Percentiles rank a stretch among this genome's conserved stretches.
Conservation (phyloP, 306 rosid genomes). For the Pyrus bretschneideri region DNA sequence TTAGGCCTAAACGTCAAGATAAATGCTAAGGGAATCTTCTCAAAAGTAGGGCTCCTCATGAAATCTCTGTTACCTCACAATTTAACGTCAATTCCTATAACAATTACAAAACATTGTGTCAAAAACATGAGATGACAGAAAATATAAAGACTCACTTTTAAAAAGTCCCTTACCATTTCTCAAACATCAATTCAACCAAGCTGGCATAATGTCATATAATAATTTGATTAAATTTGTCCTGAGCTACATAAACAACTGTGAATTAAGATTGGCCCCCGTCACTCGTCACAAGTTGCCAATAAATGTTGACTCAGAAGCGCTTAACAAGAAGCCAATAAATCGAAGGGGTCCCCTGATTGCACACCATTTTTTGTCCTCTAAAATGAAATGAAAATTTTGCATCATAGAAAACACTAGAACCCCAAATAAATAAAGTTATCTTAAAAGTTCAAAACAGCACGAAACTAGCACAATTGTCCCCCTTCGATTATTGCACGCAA, state of each 20-base stretch:
- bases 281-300: not conserved
- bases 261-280: not conserved
- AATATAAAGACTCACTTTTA: too few species aligned
- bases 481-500: not conserved
- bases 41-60: accelerated
- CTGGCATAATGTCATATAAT: too few species aligned
- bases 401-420: not conserved
- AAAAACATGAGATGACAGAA: too few species aligned
- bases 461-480: not conserved
- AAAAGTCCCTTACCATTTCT: too few species aligned
- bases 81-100: accelerated
- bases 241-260: too few species aligned
- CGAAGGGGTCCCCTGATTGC: not conserved
- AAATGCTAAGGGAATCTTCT: too few species aligned
- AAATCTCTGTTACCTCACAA: too few species aligned
- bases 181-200: too few species aligned
- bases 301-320: not conserved
- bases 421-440: not conserved
- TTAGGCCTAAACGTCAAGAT: too few species aligned
- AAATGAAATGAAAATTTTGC: not conserved
- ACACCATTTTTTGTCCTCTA: not conserved
- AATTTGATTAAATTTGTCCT: too few species aligned
- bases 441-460: not conserved
- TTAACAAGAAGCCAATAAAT: not conserved
- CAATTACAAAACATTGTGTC: too few species aligned